These are phyloP conservation scores for Pseudogymnoascus sp. DNA, from an alignment of 2,329 filamentous ascomycete species.

Conservation along the genomic window DNA sequence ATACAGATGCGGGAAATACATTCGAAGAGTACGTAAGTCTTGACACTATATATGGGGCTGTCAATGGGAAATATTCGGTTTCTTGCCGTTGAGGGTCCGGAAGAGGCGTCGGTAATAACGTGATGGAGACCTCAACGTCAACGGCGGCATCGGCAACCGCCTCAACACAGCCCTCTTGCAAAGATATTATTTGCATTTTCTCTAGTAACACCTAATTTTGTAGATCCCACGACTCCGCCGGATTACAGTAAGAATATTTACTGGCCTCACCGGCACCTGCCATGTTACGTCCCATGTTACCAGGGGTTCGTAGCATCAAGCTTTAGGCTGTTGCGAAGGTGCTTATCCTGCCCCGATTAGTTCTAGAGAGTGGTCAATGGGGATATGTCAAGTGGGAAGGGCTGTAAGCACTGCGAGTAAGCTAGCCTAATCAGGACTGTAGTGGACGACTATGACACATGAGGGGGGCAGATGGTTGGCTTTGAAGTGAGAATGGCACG, in stretches of 20 bases:
- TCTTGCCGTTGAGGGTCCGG: neutral
- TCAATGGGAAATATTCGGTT: neutral
- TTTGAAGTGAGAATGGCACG: neutral
- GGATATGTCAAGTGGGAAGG: neutral
- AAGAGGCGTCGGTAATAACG: neutral
- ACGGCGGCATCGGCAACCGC: slow-evolving; percentile 76
- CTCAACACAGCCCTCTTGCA: slow-evolving; percentile 53
- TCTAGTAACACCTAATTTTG: neutral
- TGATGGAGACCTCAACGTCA: slow-evolving; percentile 73
- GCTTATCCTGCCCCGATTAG: neutral
- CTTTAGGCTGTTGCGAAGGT: neutral
- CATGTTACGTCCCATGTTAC: neutral
- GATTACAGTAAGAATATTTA: neutral
- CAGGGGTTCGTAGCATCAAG: neutral
- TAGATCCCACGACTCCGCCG: neutral
- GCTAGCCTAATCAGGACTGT: neutral
- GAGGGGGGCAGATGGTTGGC: neutral
- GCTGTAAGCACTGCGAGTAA: neutral
- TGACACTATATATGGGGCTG: neutral
- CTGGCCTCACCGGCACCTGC: neutral
- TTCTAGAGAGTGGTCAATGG: neutral
- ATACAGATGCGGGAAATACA: neutral
- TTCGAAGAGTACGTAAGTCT: neutral
- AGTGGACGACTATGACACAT: neutral
- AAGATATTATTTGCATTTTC: neutral